phyloP scores from a whole-genome alignment of 352 stramenopile species.

The Phytophthora macrochlamydospora region DNA sequence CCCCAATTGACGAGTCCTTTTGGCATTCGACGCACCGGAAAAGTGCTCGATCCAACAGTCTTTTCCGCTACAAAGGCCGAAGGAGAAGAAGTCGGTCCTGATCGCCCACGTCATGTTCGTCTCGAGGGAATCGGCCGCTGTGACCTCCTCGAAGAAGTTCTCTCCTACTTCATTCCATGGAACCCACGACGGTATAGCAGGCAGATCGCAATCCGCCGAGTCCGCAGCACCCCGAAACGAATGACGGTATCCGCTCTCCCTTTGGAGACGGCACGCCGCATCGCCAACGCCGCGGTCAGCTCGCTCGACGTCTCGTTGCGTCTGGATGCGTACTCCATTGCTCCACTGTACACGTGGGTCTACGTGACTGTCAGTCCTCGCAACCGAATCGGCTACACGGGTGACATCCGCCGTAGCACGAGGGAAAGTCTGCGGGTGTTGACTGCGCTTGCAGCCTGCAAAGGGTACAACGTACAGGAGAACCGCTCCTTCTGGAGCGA shows the following conservation, averaged over 20 bases:
- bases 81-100: no score
- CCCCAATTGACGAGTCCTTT: no score
- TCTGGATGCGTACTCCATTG: slow-evolving; percentile 10
- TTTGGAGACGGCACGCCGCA: slow-evolving; percentile 19
- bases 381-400: background rate
- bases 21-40: no score
- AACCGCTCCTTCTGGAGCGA: slow-evolving; percentile 31
- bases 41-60: no score
- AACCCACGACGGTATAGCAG: background rate
- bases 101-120: no score
- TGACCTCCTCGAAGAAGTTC: background rate
- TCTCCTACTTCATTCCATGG: background rate
- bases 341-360: slow-evolving; percentile 20
- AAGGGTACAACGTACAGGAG: slow-evolving; percentile 16
- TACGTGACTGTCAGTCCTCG: slow-evolving; percentile 5
- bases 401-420: background rate
- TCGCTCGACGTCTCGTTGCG: slow-evolving; percentile 19
- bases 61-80: no score
- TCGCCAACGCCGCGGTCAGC: slow-evolving; percentile 12
- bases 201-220: background rate
- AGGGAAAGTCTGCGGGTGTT: slow-evolving; percentile 24
- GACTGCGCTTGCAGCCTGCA: slow-evolving; percentile 15
- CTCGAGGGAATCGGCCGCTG: background rate
- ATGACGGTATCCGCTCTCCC: slow-evolving; percentile 10
- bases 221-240: background rate